Evolutionary conservation across 768 basidiomycete genomes (phyloP).

Genomic region (Russula griseocarnosa): DNA sequence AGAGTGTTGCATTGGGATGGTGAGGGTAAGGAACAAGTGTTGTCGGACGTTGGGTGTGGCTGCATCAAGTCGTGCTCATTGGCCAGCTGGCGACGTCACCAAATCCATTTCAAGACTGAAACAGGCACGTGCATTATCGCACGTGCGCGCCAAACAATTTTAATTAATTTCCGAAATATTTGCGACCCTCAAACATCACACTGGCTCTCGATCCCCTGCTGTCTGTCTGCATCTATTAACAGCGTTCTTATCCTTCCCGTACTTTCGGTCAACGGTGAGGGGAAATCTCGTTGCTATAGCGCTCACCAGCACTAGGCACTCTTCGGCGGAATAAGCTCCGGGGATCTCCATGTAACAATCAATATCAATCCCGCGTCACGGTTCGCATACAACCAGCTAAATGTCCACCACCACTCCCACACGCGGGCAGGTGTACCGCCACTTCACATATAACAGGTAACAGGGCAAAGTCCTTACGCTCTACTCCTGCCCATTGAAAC

Average conservation of each 20-base stretch:
- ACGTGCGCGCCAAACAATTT: conserved; percentile 11
- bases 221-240: conserved; percentile 10
- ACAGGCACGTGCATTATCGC: conserved; percentile 12
- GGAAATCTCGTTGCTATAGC: conserved; percentile 16
- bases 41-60: background rate
- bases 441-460: background rate
- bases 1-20: conserved; percentile 11
- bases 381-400: background rate
- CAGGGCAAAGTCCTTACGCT: background rate
- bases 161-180: conserved; percentile 12
- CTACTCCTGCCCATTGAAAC: conserved; percentile 1
- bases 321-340: conserved; percentile 12
- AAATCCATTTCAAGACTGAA: background rate
- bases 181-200: background rate
- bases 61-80: background rate
- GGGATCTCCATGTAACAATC: background rate
- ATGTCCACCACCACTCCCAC: background rate
- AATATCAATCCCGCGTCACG: conserved; percentile 1
- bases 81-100: background rate
- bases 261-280: conserved; percentile 6
- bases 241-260: conserved; percentile 15
- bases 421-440: background rate
- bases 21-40: conserved; percentile 14
- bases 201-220: background rate
- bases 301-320: background rate